Evolutionary conservation across 2,329 filamentous ascomycete genomes (phyloP).

Genomic region (Stagonosporopsis tanaceti): DNA sequence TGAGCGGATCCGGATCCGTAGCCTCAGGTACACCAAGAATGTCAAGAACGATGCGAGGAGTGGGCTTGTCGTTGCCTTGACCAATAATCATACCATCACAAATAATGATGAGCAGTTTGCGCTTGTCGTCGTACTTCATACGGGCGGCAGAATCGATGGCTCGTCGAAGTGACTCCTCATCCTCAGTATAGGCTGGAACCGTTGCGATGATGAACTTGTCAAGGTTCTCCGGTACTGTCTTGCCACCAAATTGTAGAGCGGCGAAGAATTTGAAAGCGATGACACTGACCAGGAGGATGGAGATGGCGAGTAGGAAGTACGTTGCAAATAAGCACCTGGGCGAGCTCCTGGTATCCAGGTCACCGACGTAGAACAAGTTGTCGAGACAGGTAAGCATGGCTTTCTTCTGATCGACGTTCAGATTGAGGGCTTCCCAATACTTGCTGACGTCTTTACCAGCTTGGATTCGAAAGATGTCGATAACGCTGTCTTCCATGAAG

Average conservation of each 20-base stretch:
- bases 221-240: constrained; percentile 91
- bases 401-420: constrained; percentile 64
- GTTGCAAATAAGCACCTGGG: constrained; percentile 83
- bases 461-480: constrained; percentile 77
- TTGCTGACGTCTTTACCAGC: constrained; percentile 83
- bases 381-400: constrained; percentile 86
- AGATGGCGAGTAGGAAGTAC: constrained; percentile 88
- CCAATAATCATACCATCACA: constrained; percentile 99
- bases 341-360: constrained; percentile 90
- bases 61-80: constrained; percentile 95
- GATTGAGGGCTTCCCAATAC: constrained; percentile 75
- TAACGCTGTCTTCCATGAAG: constrained; percentile 81
- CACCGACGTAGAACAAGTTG: constrained; percentile 93
- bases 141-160: constrained; percentile 95
- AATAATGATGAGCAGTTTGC: constrained; percentile 89
- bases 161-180: constrained; percentile 95
- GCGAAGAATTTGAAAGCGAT: constrained; percentile 97
- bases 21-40: constrained; percentile 94
- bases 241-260: constrained; percentile 89
- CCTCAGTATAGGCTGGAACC: constrained; percentile 96
- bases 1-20: constrained; percentile 92
- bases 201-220: constrained; percentile 99
- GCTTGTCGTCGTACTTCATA: constrained; percentile 98
- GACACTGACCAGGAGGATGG: constrained; percentile 78
- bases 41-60: constrained; percentile 93